Evolutionary conservation across 768 basidiomycete species (phyloP).

Genomic region (Suillus subalutaceus): DNA sequence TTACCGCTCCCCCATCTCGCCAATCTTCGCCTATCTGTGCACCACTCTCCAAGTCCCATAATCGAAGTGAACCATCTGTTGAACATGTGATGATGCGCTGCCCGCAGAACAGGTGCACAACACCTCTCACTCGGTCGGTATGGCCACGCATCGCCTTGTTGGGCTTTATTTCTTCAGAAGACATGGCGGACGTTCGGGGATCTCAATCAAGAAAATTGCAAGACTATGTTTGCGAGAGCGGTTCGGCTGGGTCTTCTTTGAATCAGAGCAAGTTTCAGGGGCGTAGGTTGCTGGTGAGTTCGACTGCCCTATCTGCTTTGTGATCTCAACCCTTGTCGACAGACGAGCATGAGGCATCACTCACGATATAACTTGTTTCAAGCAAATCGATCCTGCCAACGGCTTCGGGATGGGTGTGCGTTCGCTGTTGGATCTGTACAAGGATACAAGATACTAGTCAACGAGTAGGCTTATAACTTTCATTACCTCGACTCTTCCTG

Average conservation of each 20-base stretch:
- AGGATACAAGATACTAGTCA: neutral
- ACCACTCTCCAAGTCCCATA: too few relatives aligned
- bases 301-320: neutral
- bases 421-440: neutral
- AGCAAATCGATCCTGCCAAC: neutral
- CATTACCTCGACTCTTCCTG: neutral
- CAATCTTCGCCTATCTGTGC: neutral
- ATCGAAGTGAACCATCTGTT: too few relatives aligned
- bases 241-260: neutral
- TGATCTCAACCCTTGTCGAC: neutral
- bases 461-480: neutral
- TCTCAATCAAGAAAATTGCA: neutral
- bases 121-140: neutral
- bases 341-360: neutral
- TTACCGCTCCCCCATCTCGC: neutral
- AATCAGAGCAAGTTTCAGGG: neutral
- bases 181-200: neutral
- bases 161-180: neutral
- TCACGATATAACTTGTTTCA: neutral
- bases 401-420: neutral
- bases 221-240: too few relatives aligned
- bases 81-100: constrained; percentile 14
- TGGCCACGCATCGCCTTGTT: neutral
- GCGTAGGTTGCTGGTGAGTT: neutral
- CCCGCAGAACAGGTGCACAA: neutral